phyloP scores from a whole-genome alignment of 2,329 filamentous ascomycete species.

The Seiridium cupressi region DNA sequence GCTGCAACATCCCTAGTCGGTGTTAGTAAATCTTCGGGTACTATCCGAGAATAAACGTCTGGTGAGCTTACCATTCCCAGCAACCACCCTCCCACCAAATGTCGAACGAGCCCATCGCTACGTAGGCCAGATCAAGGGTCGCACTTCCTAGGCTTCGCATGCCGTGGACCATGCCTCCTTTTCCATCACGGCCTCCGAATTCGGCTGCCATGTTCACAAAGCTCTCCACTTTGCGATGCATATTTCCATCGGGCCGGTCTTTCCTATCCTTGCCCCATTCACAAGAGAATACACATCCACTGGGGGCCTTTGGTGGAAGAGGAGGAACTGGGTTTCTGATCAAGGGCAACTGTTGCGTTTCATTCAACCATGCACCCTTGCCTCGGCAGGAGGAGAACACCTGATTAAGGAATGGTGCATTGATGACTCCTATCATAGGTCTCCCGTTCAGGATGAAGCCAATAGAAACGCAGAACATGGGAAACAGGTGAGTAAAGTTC shows the following conservation, averaged over 20 bases:
- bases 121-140: slow-evolving; percentile 72
- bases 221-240: slow-evolving; percentile 70
- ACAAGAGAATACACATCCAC: slow-evolving; percentile 69
- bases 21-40: not conserved
- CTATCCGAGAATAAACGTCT: not conserved
- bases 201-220: slow-evolving; percentile 76
- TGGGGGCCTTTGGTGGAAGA: slow-evolving; percentile 62
- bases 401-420: slow-evolving; percentile 68
- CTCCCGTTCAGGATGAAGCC: slow-evolving; percentile 59
- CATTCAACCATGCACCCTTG: slow-evolving; percentile 68
- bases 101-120: slow-evolving; percentile 72
- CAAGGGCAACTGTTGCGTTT: slow-evolving; percentile 61
- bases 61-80: slow-evolving; percentile 62
- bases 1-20: slow-evolving; percentile 64
- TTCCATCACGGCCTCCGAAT: slow-evolving; percentile 57
- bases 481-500: slow-evolving; percentile 78
- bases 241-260: slow-evolving; percentile 64
- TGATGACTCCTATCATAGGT: slow-evolving; percentile 69
- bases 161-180: slow-evolving; percentile 78
- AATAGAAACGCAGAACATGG: slow-evolving; percentile 80
- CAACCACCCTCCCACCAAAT: slow-evolving; percentile 84
- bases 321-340: slow-evolving; percentile 61
- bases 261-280: slow-evolving; percentile 79
- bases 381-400: slow-evolving; percentile 67
- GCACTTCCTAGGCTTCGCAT: slow-evolving; percentile 71